Evolutionary conservation across 2,329 filamentous ascomycete genomes (phyloP), one percentile per base, ranked within the genome.

Genomic region (Trichoderma lentiforme): DNA sequence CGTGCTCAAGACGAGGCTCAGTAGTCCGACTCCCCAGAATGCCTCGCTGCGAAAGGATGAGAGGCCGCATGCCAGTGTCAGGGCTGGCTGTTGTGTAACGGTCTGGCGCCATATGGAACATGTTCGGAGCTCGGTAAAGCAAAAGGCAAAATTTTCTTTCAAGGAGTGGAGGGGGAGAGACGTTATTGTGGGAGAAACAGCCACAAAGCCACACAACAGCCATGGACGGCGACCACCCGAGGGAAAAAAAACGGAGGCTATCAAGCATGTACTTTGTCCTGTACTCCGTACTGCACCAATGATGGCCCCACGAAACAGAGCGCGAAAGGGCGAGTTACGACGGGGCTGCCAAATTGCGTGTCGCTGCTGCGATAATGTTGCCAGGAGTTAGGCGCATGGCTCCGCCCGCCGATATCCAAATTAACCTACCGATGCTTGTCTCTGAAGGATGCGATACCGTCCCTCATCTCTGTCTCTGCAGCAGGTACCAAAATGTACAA

Each of bases 91-190:
- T 11, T 9, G n/a, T 21, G 18, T 9, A 60, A 60, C 57, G n/a
- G 34, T 18, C 58, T 21, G 61, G 39, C 36, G 36, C 39, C 61
- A 64, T 9, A 32, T 28, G 24, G 61, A 43, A 47, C 61, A 3
- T 39, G 61, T 39, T n/a, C 61, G 61, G 34, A 64, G 61, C 61
- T 64, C 61, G 61, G 61, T 64, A 64, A 60, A n/a, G 26, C 28
- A 32, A 60, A 30, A 43, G 61, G 26, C 21, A n/a, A 39, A 64
- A 30, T 30, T 30, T 64, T 60, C 57, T 32, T 34, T 14, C 36
- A 30, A 43, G 34, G 26, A 24, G 7, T 21, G 24, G 18, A 2
- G 36, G 43, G 43, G 43, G 18, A 11, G 30, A 21, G 28, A 32
- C 57, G 28, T 64, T 43, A 30, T 47, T 64, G 61, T 47, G 32